Evolutionary conservation across 495 filamentous ascomycete genomes (phyloP).

Genomic region (Podospora conica): DNA sequence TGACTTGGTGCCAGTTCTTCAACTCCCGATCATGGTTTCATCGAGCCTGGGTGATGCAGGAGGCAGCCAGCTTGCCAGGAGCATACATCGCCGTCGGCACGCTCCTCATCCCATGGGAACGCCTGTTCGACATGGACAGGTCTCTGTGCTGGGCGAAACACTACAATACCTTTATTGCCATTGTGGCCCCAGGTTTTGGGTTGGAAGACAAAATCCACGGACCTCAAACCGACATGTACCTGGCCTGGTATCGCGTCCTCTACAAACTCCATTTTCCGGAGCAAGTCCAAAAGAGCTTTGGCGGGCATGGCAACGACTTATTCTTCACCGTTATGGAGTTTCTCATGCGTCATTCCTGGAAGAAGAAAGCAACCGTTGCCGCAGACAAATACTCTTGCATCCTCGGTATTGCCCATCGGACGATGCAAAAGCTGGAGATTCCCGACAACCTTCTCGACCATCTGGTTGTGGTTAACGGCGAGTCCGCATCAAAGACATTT

Average conservation of each 20-base stretch:
- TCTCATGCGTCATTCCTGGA: neutral
- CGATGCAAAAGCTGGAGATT: neutral
- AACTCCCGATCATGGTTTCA: neutral
- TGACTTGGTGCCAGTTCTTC: conserved; percentile 1
- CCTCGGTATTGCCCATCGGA: neutral
- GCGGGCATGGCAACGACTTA: neutral
- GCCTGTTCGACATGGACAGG: neutral
- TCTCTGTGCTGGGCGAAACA: neutral
- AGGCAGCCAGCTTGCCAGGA: neutral
- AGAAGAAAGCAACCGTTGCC: neutral
- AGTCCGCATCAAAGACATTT: conserved; percentile 2
- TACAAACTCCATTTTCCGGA: conserved; percentile 1
- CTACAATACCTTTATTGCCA: neutral
- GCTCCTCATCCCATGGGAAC: neutral
- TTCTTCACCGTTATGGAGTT: neutral
- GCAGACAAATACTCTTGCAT: neutral
- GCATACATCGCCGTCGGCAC: neutral
- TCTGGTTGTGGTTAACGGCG: neutral
- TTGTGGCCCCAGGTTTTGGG: neutral
- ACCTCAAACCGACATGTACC: conserved; percentile 1
- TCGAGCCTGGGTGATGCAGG: conserved; percentile 1
- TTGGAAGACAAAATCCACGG: neutral
- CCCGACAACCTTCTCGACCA: neutral
- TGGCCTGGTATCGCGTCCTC: neutral
- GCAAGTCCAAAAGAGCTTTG: neutral